Conservation (phyloP, 2,329 filamentous ascomycete species). For the Xylariomycetidae sp. region DNA sequence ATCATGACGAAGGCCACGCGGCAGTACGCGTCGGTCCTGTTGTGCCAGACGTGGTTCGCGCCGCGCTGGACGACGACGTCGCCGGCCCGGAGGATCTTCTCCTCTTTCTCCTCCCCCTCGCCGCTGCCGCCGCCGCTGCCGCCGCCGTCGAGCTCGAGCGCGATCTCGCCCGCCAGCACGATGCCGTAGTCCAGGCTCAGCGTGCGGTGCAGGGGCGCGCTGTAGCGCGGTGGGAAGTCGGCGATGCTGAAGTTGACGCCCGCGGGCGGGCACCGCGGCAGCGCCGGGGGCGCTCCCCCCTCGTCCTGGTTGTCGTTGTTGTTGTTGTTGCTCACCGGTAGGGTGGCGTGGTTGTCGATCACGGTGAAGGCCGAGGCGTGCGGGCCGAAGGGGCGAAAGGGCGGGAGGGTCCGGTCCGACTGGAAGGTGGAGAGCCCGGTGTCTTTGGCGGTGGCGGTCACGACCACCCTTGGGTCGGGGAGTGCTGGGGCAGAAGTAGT, state of each 20-base stretch:
- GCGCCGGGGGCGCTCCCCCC: slow-evolving; percentile 1
- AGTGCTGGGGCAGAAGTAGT: no score
- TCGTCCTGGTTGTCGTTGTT: slow-evolving; percentile 7
- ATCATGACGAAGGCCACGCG: slow-evolving; percentile 36
- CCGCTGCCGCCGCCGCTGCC: no score
- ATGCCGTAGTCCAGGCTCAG: slow-evolving; percentile 35
- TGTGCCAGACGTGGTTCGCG: slow-evolving; percentile 45
- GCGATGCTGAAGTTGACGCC: slow-evolving; percentile 32
- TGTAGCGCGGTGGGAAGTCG: slow-evolving; percentile 24
- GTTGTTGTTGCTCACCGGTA: slow-evolving; percentile 28
- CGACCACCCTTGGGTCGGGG: no score
- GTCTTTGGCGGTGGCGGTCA: slow-evolving; percentile 23
- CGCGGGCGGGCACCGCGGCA: slow-evolving; percentile 30
- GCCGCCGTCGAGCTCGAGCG: slow-evolving; percentile 35
- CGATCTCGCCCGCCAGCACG: slow-evolving; percentile 35
- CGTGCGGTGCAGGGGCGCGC: slow-evolving; percentile 37
- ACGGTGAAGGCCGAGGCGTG: slow-evolving; percentile 23
- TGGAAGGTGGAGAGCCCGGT: slow-evolving; percentile 30
- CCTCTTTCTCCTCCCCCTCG: no score
- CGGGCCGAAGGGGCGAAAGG: slow-evolving; percentile 29
- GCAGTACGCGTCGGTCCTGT: slow-evolving; percentile 32
- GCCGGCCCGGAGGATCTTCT: slow-evolving; percentile 30
- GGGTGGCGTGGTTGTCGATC: slow-evolving; percentile 22
- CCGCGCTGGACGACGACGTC: slow-evolving; percentile 39
- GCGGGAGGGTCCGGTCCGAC: slow-evolving; percentile 19